Conservation (phyloP, 1,284 basidiomycete genomes). For the Ustilago nuda region DNA sequence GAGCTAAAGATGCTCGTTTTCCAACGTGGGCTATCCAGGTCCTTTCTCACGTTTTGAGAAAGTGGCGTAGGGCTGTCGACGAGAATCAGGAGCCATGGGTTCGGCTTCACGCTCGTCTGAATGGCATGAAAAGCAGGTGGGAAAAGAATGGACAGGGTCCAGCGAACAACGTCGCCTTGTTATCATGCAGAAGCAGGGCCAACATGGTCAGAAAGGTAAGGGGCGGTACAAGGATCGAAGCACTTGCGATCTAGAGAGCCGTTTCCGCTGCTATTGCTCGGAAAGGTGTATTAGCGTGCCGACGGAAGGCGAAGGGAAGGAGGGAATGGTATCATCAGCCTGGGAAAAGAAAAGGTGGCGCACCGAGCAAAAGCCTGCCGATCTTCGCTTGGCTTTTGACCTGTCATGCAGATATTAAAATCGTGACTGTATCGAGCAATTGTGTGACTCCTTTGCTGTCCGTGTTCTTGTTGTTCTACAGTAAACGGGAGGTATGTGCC, state of each 20-base stretch:
- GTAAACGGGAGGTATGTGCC: background rate
- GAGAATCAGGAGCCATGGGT: background rate
- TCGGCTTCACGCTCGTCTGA: background rate
- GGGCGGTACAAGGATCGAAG: background rate
- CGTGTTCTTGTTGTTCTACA: background rate
- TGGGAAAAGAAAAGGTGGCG: background rate
- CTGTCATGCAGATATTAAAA: background rate
- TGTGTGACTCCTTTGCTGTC: background rate
- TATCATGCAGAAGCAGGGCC: conserved; percentile 5
- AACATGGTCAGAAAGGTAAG: background rate
- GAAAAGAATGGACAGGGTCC: background rate
- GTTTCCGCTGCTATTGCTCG: background rate
- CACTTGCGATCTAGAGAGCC: background rate
- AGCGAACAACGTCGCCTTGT: background rate
- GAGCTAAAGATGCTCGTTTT: background rate
- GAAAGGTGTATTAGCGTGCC: background rate
- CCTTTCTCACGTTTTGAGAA: background rate
- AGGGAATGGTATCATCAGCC: too few relatives aligned
- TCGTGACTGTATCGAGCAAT: background rate
- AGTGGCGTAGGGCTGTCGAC: background rate
- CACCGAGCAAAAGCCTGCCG: conserved; percentile 20
- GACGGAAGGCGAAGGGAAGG: background rate
- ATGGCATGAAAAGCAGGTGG: background rate
- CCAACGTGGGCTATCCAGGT: background rate
- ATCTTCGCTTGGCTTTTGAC: conserved; percentile 17